Conservation (phyloP, 768 basidiomycete species). For the Trametes sanguinea region DNA sequence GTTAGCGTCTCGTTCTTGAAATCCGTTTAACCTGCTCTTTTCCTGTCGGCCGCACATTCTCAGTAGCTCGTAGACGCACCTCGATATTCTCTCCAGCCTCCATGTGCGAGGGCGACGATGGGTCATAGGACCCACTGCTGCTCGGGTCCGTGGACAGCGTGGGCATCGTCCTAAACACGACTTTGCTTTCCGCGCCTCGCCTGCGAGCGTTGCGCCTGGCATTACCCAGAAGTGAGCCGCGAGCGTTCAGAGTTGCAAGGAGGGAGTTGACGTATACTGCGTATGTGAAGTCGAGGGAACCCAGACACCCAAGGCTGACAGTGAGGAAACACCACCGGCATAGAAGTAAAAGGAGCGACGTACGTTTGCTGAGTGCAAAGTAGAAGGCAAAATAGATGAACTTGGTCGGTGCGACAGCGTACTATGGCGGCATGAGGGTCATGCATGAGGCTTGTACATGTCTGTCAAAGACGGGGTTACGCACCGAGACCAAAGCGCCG, state of each 20-base stretch:
- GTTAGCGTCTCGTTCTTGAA: no score
- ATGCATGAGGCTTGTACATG: not conserved
- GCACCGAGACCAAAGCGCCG: conserved; percentile 18
- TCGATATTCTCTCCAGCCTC: conserved; percentile 5
- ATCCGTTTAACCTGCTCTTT: conserved; percentile 3
- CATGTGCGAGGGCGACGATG: not conserved
- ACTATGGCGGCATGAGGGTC: not conserved
- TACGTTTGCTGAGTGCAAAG: conserved; percentile 24
- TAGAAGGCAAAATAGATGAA: conserved; percentile 26
- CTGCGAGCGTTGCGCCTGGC: not conserved
- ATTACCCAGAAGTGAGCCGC: conserved; percentile 18
- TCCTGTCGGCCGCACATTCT: no score
- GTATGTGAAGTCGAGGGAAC: no score
- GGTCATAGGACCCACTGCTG: not conserved
- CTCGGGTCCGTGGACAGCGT: conserved; percentile 9
- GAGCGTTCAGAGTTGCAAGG: conserved; percentile 27
- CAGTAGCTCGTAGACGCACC: not conserved
- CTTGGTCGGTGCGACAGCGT: conserved; percentile 10
- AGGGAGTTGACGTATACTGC: conserved; percentile 28
- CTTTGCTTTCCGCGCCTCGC: not conserved
- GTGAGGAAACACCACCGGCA: no score
- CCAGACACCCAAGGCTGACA: no score
- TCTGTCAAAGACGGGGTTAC: not conserved
- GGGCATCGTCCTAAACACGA: conserved; percentile 6
- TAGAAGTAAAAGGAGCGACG: not conserved